Base-by-base conservation (phyloP, 306 rosid genomes). In the Trichosanthes cucumerina region DNA sequence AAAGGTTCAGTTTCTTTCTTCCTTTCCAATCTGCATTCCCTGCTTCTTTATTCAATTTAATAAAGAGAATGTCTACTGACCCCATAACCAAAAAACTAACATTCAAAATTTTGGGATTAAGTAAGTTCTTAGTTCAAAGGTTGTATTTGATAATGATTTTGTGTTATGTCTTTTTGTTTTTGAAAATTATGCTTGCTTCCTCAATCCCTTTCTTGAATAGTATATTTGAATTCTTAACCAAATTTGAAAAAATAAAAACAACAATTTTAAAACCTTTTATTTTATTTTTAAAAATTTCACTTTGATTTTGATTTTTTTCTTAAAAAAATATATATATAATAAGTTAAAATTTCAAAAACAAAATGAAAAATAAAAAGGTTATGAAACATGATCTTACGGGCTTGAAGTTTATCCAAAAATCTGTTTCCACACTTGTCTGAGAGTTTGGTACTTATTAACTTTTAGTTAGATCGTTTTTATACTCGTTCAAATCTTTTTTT, bases 1-100 rank as follows among this genome's bases (percentile, higher is more conserved):
- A 94, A 88, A 83, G 49, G 96, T 94, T 50, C 85, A 90, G 80
- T 41, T 77, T 19, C 31, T 4, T 5, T 68, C 3, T 43, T 63
- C 13, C 19, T 23, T 34, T 56, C 9, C 26, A 33, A 19, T 54
- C 21, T 50, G 0, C 23, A 52, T 52, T 52, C 9, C 58, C 28
- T 59, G 34, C 28, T 59, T 19, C 65, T 13, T n/a, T 31, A 28
- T 58, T 58, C 28, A 24, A 13, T 33, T 58, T 49, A 18, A 5
- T 49, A 16, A 39, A 39, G 16, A 15, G n/a, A 49, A 49, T 54
- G 60, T 54, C 28, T n/a, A 54, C 12, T 54, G 60, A n/a, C 12
- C 60, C 60, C 21, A 54, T 54, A 7, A 54, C 7, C 26, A 19
- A 54, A n/a, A 21, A 54, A 54, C 10, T 6, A 54, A n/a, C 12